Base-by-base conservation (phyloP, 139 green algal genomes). In the Chlamydomonas sp. region DNA sequence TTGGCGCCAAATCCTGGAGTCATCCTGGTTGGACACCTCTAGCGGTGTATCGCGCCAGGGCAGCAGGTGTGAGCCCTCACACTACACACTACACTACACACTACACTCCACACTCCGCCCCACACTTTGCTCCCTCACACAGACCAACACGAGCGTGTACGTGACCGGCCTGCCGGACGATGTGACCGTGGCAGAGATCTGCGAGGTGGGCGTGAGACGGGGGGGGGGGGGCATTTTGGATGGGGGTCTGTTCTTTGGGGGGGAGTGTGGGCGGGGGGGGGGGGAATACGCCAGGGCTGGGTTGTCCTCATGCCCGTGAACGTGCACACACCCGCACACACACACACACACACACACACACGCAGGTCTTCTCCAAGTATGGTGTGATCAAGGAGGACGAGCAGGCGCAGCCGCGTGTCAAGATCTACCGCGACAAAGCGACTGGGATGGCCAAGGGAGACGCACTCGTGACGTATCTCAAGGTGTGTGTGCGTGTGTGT, bases 71-170 rank as follows among this genome's bases (percentile, higher is more conserved):
- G n/a, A n/a, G n/a, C n/a, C n/a, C n/a, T n/a, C n/a, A n/a, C n/a
- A n/a, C n/a, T n/a, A n/a, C n/a, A n/a, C n/a, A n/a, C n/a, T n/a
- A n/a, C n/a, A n/a, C n/a, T n/a, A n/a, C n/a, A n/a, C n/a, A n/a
- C n/a, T n/a, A n/a, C n/a, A n/a, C n/a, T n/a, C n/a, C n/a, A n/a
- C n/a, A n/a, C n/a, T n/a, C n/a, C n/a, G n/a, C n/a, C n/a, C n/a
- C n/a, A n/a, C n/a, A n/a, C n/a, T n/a, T n/a, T n/a, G n/a, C n/a
- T n/a, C n/a, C n/a, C n/a, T n/a, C n/a, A n/a, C n/a, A 1, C 70
- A 76, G 70, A 57, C 82, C 58, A 98, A 95, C 83, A 97, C 90
- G 28, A 92, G 77, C 66, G 92, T 98, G 71, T 98, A 98, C 69
- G 84, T 98, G 20, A 91, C 80, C 1, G 94, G 94, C 0, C 82